A percentile compares a stretch with the other conserved stretches of the same genome.
Evolutionary conservation across 2,329 filamentous ascomycete species (phyloP).

Genomic region (Zasmidium angulare): DNA sequence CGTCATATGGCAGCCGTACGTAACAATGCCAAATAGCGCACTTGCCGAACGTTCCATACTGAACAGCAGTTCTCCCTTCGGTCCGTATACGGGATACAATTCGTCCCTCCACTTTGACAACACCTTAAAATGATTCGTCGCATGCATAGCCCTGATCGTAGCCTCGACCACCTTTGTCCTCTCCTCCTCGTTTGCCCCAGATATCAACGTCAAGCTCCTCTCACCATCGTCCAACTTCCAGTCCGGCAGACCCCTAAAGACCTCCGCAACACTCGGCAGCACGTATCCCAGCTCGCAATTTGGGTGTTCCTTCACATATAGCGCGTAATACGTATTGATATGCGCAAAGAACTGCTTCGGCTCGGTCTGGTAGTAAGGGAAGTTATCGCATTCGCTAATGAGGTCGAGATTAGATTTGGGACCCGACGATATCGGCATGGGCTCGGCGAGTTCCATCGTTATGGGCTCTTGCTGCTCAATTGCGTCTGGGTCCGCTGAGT

Average conservation of each 20-base stretch:
- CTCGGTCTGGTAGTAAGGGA: constrained; percentile 70
- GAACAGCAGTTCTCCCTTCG: constrained; percentile 62
- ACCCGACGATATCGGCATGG: constrained; percentile 29
- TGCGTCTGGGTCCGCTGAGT: constrained; percentile 22
- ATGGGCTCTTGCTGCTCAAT: constrained; percentile 16
- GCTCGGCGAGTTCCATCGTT: constrained; percentile 23
- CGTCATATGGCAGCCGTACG: constrained; percentile 78
- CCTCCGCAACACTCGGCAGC: constrained; percentile 60
- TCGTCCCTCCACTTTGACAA: constrained; percentile 80
- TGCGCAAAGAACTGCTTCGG: constrained; percentile 54
- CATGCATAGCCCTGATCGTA: constrained; percentile 67
- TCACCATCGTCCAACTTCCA: constrained; percentile 61
- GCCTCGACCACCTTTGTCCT: constrained; percentile 59
- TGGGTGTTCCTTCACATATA: constrained; percentile 67
- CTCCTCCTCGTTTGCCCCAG: constrained; percentile 58
- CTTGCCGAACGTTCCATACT: constrained; percentile 75
- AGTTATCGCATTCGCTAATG: constrained; percentile 61
- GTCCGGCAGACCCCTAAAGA: constrained; percentile 55
- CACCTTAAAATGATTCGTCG: constrained; percentile 70
- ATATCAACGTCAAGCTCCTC: constrained; percentile 62
- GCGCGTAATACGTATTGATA: constrained; percentile 54
- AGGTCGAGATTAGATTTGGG: constrained; percentile 54
- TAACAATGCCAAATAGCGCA: constrained; percentile 71
- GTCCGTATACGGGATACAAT: constrained; percentile 72
- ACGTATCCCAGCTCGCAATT: constrained; percentile 62